Evolutionary conservation across 2,329 filamentous ascomycete species (phyloP).

Genomic region (Cladophialophora immunda): DNA sequence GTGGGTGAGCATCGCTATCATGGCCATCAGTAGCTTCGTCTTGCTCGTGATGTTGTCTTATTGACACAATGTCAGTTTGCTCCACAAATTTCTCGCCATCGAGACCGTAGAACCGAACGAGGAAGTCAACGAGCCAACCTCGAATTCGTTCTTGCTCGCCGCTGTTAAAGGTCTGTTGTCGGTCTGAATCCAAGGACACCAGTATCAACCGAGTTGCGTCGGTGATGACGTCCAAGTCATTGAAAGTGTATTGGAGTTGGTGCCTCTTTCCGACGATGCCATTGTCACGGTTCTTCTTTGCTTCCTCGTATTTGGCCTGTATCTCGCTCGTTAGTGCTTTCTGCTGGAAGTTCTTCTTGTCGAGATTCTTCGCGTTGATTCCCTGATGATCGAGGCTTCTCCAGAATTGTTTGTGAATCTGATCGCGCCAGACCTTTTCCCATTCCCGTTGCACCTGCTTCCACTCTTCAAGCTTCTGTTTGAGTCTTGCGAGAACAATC

Average conservation of each 20-base stretch:
- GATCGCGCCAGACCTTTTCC: conserved; percentile 98
- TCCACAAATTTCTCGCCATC: conserved; percentile 74
- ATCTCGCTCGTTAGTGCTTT: conserved; percentile 92
- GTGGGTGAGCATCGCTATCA: conserved; percentile 74
- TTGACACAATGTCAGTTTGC: conserved; percentile 63
- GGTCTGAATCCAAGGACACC: conserved; percentile 60
- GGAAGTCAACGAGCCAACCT: conserved; percentile 78
- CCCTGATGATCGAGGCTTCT: conserved; percentile 97
- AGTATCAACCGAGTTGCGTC: conserved; percentile 60
- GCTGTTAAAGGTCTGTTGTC: conserved; percentile 58
- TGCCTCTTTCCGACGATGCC: conserved; percentile 68
- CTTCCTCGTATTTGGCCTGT: conserved; percentile 91
- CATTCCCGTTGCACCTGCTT: conserved; percentile 95
- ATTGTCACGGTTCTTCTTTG: conserved; percentile 74
- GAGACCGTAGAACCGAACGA: conserved; percentile 79
- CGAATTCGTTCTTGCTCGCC: conserved; percentile 76
- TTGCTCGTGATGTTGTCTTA: conserved; percentile 75
- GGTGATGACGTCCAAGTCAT: conserved; percentile 72
- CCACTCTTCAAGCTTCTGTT: conserved; percentile 98
- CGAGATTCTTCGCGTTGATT: conserved; percentile 83
- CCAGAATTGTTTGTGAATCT: conserved; percentile 93
- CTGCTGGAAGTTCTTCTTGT: conserved; percentile 89
- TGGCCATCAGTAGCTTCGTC: conserved; percentile 72
- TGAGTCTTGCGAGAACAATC: conserved; percentile 84
- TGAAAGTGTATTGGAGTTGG: conserved; percentile 80